Evolutionary conservation across 2,329 filamentous ascomycete species (phyloP).

Genomic region (Penicillium sp.): DNA sequence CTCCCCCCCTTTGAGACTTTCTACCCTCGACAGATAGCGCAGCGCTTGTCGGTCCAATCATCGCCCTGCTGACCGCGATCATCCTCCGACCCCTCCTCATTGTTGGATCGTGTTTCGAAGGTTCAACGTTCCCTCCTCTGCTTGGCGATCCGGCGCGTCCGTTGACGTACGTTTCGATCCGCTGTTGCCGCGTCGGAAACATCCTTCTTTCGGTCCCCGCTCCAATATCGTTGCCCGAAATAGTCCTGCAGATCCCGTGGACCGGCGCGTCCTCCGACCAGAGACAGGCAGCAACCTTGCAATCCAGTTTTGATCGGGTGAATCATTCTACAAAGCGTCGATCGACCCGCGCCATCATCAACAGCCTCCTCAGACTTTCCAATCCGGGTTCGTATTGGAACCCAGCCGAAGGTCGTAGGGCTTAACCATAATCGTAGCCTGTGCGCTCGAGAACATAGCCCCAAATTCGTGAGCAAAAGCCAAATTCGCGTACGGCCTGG

Average conservation of each 20-base stretch:
- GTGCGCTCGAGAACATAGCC: not conserved
- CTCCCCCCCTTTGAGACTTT: conserved; percentile 4
- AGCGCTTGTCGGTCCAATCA: conserved; percentile 27
- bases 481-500: conserved; percentile 18
- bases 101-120: conserved; percentile 11
- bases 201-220: not conserved
- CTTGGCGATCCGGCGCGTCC: conserved; percentile 14
- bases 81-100: conserved; percentile 3
- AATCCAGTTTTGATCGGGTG: conserved; percentile 2
- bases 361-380: not conserved
- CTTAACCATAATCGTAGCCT: not conserved
- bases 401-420: not conserved
- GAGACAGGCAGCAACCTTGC: conserved; percentile 2
- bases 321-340: conserved; percentile 11
- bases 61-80: conserved; percentile 6
- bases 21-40: conserved; percentile 12
- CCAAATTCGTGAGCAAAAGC: not conserved
- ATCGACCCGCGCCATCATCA: conserved; percentile 7
- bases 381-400: not conserved
- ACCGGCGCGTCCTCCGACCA: conserved; percentile 2
- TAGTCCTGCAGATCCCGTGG: conserved; percentile 7
- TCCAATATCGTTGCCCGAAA: not conserved
- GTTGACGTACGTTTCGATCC: conserved; percentile 14
- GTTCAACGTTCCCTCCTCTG: conserved; percentile 17
- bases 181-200: conserved; percentile 11